phyloP scores from a whole-genome alignment of 495 filamentous ascomycete genomes.

The Umbilicaria muhlenbergii region DNA sequence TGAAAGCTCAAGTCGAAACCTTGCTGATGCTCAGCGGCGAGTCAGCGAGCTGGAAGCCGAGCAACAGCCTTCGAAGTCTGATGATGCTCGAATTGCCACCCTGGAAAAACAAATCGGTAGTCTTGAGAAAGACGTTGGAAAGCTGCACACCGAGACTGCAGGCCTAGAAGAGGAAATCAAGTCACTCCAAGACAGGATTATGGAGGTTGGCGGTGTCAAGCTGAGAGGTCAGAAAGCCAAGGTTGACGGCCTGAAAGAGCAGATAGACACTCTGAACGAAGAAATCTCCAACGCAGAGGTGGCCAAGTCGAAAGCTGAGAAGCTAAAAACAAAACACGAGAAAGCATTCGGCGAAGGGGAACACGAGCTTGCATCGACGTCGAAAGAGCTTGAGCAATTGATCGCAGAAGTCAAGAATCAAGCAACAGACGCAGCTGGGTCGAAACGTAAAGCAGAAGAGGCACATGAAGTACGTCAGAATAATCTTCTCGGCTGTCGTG shows the following conservation, averaged over 20 bases:
- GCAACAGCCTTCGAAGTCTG: conserved; percentile 62
- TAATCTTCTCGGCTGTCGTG: neutral
- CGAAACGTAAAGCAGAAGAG: conserved; percentile 63
- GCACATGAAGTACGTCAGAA: conserved; percentile 46
- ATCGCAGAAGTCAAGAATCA: conserved; percentile 66
- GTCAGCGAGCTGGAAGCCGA: conserved; percentile 67
- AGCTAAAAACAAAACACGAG: conserved; percentile 73
- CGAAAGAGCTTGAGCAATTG: conserved; percentile 55
- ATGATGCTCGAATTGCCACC: conserved; percentile 48
- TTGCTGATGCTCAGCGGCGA: conserved; percentile 68
- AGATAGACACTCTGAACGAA: conserved; percentile 66
- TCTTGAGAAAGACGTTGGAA: conserved; percentile 62
- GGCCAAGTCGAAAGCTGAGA: conserved; percentile 76
- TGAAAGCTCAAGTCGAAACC: conserved; percentile 70
- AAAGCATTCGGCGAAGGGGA: conserved; percentile 61
- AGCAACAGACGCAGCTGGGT: conserved; percentile 53
- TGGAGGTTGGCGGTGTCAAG: conserved; percentile 90
- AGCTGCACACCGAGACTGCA: conserved; percentile 63
- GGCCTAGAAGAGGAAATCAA: conserved; percentile 87
- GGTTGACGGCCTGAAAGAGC: conserved; percentile 81
- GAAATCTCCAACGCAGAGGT: conserved; percentile 74
- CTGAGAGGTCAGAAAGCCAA: conserved; percentile 80
- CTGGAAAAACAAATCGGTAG: conserved; percentile 65
- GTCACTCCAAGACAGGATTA: conserved; percentile 83
- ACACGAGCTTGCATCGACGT: conserved; percentile 56